Conservation (phyloP, 768 basidiomycete genomes). For the Mycena filopes region DNA sequence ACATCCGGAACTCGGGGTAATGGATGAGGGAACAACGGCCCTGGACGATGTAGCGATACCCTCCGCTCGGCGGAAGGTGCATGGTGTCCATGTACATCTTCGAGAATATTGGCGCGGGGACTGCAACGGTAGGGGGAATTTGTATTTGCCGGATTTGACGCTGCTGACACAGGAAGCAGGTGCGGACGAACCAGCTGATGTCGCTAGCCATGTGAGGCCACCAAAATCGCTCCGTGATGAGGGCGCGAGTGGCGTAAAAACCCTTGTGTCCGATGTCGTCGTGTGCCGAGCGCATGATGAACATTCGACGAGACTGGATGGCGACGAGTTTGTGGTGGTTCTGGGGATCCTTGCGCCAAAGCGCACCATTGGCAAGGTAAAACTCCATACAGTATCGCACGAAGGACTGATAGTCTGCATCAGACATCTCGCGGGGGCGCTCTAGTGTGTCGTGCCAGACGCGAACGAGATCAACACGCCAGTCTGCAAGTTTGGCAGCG, state of each 20-base stretch:
- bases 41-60: slow-evolving; percentile 9
- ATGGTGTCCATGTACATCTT: slow-evolving; percentile 16
- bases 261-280: slow-evolving; percentile 42
- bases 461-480: slow-evolving; percentile 17
- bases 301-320: slow-evolving; percentile 15
- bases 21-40: slow-evolving; percentile 16
- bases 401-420: slow-evolving; percentile 30
- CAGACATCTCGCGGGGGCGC: slow-evolving; percentile 18
- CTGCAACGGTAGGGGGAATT: slow-evolving; percentile 25
- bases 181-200: slow-evolving; percentile 35
- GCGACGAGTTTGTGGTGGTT: slow-evolving; percentile 40
- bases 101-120: slow-evolving; percentile 16
- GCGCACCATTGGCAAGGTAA: slow-evolving; percentile 24
- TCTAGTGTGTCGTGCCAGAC: slow-evolving; percentile 20
- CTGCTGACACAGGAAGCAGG: slow-evolving; percentile 38
- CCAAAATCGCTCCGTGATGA: slow-evolving; percentile 34
- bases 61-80: slow-evolving; percentile 39
- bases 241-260: slow-evolving; percentile 27
- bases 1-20: slow-evolving; percentile 1
- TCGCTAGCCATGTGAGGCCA: slow-evolving; percentile 34
- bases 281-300: no score
- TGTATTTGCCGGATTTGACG: slow-evolving; percentile 26
- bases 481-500: no score
- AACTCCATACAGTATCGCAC: slow-evolving; percentile 35
- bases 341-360: slow-evolving; percentile 36